Conservation (phyloP, 2,329 filamentous ascomycete genomes). For the Penicillium aurantiogriseum region DNA sequence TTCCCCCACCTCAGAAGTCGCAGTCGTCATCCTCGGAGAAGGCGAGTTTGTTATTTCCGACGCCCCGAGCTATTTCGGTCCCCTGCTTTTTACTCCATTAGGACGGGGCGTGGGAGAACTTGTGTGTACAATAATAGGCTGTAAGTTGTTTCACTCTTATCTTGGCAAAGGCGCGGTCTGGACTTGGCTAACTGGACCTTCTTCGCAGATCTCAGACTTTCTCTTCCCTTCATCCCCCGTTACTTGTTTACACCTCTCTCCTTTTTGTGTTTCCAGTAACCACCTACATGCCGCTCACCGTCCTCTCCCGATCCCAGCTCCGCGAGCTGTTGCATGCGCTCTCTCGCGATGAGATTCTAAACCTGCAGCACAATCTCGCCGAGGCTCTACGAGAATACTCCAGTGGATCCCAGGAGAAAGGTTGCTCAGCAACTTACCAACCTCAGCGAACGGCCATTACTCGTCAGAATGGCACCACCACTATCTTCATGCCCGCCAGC, state of each 20-base stretch:
- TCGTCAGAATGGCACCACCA: slow-evolving; percentile 60
- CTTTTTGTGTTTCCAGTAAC: background rate
- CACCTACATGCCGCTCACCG: slow-evolving; percentile 56
- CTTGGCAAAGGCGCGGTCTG: slow-evolving; percentile 5
- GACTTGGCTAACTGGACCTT: slow-evolving; percentile 4
- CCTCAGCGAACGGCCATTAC: slow-evolving; percentile 61
- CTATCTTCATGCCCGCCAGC: slow-evolving; percentile 66
- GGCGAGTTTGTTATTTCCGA: background rate
- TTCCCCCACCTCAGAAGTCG: slow-evolving; percentile 3
- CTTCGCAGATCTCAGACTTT: slow-evolving; percentile 3
- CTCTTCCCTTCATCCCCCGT: background rate
- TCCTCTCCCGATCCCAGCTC: slow-evolving; percentile 59
- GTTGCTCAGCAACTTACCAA: slow-evolving; percentile 60
- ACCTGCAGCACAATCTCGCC: slow-evolving; percentile 58
- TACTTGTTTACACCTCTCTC: background rate
- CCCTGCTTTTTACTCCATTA: background rate
- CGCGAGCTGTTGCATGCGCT: slow-evolving; percentile 56
- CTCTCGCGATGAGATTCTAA: slow-evolving; percentile 55
- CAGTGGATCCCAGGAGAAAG: slow-evolving; percentile 58
- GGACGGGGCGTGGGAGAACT: background rate
- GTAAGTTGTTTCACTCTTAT: slow-evolving; percentile 2
- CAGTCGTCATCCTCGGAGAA: slow-evolving; percentile 6
- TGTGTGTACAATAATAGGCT: background rate
- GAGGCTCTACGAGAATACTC: slow-evolving; percentile 65
- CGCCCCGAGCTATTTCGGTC: slow-evolving; percentile 1